These are phyloP conservation scores for Russula foetens DNA, from an alignment of 768 basidiomycete genomes.

Conservation along the genomic window DNA sequence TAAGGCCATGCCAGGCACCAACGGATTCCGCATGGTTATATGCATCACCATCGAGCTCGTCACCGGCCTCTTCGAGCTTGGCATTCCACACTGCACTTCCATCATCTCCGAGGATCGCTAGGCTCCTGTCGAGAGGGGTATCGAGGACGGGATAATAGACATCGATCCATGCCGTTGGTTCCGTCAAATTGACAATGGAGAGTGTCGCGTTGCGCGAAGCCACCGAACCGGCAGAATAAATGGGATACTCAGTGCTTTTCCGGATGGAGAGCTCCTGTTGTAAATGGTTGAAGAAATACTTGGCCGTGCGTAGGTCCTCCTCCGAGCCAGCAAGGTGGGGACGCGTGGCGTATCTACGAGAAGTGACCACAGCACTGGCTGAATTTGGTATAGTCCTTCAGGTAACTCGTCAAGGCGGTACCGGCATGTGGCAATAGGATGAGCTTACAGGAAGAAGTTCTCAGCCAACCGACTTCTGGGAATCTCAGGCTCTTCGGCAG, in stretches of 20 bases:
- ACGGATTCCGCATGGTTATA: constrained; percentile 56
- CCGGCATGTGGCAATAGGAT: background rate
- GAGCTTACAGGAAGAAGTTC: constrained; percentile 37
- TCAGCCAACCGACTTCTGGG: constrained; percentile 34
- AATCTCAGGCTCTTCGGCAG: constrained; percentile 15
- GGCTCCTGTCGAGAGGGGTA: constrained; percentile 56
- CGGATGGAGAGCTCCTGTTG: constrained; percentile 53
- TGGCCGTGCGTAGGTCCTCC: constrained; percentile 52
- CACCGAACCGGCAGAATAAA: constrained; percentile 63
- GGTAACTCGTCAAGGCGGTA: background rate
- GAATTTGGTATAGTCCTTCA: constrained; percentile 44
- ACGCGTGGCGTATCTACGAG: constrained; percentile 42
- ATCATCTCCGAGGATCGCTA: constrained; percentile 55
- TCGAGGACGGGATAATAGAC: constrained; percentile 86
- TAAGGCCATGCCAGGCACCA: constrained; percentile 83
- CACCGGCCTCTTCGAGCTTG: constrained; percentile 64
- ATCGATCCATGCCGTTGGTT: constrained; percentile 73
- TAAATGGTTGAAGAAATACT: constrained; percentile 57
- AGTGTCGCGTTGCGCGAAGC: constrained; percentile 64
- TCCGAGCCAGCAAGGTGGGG: constrained; percentile 57
- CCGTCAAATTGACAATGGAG: constrained; percentile 33
- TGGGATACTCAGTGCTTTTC: constrained; percentile 35
- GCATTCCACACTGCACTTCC: constrained; percentile 57
- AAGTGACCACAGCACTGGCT: constrained; percentile 41
- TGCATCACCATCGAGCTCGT: constrained; percentile 67